These are phyloP conservation scores for Crithidia thermophila DNA, from an alignment of 208 protist genomes.

Conservation along the genomic window DNA sequence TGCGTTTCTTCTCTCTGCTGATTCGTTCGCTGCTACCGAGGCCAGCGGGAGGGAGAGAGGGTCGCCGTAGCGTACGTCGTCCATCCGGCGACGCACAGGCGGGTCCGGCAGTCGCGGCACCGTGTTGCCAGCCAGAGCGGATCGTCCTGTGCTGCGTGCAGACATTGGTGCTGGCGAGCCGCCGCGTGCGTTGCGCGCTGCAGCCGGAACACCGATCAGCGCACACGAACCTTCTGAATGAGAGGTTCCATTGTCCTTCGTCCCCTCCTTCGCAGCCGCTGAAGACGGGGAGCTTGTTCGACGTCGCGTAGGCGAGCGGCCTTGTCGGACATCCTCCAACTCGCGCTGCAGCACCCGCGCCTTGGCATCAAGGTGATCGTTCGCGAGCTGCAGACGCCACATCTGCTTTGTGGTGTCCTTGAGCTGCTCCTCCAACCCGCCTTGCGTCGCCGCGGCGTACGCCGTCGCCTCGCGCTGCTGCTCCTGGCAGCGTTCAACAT, in stretches of 20 bases:
- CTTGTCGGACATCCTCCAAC: slow-evolving; percentile 31
- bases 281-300: neutral
- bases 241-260: neutral
- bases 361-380: slow-evolving; percentile 42
- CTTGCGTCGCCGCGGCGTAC: slow-evolving; percentile 1
- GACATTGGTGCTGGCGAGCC: neutral
- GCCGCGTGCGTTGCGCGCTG: neutral
- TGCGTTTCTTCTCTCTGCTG: neutral
- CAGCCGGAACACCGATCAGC: slow-evolving; percentile 11
- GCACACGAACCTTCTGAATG: no score
- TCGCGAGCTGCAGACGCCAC: slow-evolving; percentile 34
- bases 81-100: neutral
- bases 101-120: slow-evolving; percentile 7
- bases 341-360: slow-evolving; percentile 33
- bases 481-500: neutral
- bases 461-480: neutral
- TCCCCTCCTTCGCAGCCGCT: neutral
- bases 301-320: neutral
- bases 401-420: slow-evolving; percentile 27
- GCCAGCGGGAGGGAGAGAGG: neutral
- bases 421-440: slow-evolving; percentile 23
- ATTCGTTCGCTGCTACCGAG: neutral
- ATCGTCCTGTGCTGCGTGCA: neutral
- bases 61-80: slow-evolving; percentile 2
- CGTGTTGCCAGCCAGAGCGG: neutral